Conservation (phyloP, 176 grass and related monocot genomes). For the Musa acuminata region DNA sequence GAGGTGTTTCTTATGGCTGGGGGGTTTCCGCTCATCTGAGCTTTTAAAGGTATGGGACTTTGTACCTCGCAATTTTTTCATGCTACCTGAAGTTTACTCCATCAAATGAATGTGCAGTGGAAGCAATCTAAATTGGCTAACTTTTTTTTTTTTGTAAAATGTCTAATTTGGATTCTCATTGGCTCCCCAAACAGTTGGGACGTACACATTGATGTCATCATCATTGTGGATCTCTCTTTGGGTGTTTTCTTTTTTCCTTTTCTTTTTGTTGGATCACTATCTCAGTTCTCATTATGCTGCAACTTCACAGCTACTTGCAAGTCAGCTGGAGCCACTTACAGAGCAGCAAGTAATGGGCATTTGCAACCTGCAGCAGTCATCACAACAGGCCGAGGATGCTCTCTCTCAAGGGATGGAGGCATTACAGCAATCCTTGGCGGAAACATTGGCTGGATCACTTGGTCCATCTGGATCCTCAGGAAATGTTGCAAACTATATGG, state of each 20-base stretch:
- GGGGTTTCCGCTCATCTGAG: slow-evolving; percentile 83
- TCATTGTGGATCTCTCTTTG: not conserved
- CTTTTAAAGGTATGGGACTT: slow-evolving; percentile 29
- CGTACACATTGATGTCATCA: too few relatives aligned
- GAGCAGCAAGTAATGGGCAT: slow-evolving; percentile 43
- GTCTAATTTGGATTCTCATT: too few relatives aligned
- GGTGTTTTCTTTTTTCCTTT: not conserved
- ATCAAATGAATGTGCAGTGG: too few relatives aligned
- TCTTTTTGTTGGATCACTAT: not conserved
- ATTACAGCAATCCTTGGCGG: slow-evolving; percentile 28
- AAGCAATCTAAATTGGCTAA: too few relatives aligned
- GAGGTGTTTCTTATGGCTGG: slow-evolving; percentile 93
- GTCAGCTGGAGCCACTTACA: slow-evolving; percentile 46
- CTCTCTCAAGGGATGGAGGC: slow-evolving; percentile 28
- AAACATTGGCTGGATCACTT: slow-evolving; percentile 24
- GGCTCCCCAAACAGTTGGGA: too few relatives aligned
- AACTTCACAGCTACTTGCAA: slow-evolving; percentile 33
- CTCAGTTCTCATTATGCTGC: not conserved
- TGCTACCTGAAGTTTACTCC: too few relatives aligned
- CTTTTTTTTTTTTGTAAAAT: too few relatives aligned
- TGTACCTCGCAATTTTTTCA: too few relatives aligned
- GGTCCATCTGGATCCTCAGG: slow-evolving; percentile 9
- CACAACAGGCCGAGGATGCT: slow-evolving; percentile 26
- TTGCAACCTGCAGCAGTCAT: slow-evolving; percentile 31
- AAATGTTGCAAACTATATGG: slow-evolving; percentile 27